Percentiles rank a stretch among this genome's conserved stretches.
Evolutionary conservation across 225 moss, liverwort and hornwort genomes (phyloP).

Genomic region (Thuidium tamariscinum): DNA sequence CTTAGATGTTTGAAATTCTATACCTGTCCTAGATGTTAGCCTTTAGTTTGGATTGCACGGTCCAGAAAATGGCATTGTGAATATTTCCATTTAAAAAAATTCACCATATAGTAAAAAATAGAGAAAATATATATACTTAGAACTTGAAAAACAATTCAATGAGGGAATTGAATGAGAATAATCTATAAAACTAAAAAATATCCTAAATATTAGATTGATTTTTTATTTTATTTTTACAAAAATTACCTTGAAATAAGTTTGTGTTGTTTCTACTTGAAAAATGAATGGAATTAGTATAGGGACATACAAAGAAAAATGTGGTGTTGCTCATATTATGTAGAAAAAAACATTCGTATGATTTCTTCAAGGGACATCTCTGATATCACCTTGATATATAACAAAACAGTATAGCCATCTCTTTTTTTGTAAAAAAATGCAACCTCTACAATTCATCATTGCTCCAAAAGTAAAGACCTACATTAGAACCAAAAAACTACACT

Average conservation of each 20-base stretch:
- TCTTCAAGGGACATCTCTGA: background rate
- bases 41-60: too few species aligned
- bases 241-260: background rate
- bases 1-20: too few species aligned
- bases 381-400: background rate
- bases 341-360: background rate
- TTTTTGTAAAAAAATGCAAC: background rate
- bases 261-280: background rate
- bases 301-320: background rate
- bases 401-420: background rate
- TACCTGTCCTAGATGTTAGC: too few species aligned
- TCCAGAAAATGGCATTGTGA: too few species aligned
- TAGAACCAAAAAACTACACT: background rate
- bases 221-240: background rate
- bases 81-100: too few species aligned
- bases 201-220: too few species aligned
- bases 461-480: rapidly evolving
- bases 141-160: too few species aligned
- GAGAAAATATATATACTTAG: too few species aligned
- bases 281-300: background rate
- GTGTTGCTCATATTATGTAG: background rate
- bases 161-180: too few species aligned
- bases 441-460: background rate
- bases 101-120: too few species aligned
- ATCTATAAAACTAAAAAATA: too few species aligned